These are phyloP conservation scores for Amphibolis antarctica DNA, from an alignment of 106 monocot genomes.

Conservation along the genomic window DNA sequence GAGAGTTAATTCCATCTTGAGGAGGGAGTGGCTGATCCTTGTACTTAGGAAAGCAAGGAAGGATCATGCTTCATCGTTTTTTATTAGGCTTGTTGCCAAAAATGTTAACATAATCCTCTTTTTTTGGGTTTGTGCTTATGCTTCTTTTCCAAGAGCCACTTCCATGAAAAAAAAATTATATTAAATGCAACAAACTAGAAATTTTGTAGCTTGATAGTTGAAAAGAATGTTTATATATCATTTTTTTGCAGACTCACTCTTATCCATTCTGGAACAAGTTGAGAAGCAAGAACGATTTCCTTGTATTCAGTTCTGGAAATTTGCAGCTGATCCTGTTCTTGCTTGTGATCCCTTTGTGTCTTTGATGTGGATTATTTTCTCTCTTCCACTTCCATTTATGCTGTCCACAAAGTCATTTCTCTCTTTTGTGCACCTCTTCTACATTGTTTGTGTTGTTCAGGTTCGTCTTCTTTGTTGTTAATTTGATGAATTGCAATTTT, in stretches of 20 bases:
- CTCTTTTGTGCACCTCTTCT: constrained; percentile 83
- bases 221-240: not conserved
- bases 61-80: too few species aligned
- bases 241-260: constrained; percentile 24
- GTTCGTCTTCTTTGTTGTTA: constrained; percentile 15
- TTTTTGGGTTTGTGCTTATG: too few species aligned
- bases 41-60: too few species aligned
- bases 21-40: too few species aligned
- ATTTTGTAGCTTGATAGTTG: not conserved
- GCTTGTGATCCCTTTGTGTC: constrained; percentile 81
- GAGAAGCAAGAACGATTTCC: constrained; percentile 30
- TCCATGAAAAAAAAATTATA: too few species aligned
- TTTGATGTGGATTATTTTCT: constrained; percentile 66
- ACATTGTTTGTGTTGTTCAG: constrained; percentile 71
- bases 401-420: constrained; percentile 48
- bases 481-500: not conserved
- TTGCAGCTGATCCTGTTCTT: constrained; percentile 67
- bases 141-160: too few species aligned
- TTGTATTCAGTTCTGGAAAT: constrained; percentile 63
- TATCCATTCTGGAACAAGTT: constrained; percentile 16
- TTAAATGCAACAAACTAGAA: too few species aligned
- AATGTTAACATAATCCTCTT: too few species aligned
- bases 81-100: too few species aligned
- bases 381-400: constrained; percentile 62
- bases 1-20: too few species aligned